Percentiles rank a stretch among this genome's conserved stretches.
phyloP scores from a whole-genome alignment of 371 early-diverging fungal species.

The Aphelidium insulamus region DNA sequence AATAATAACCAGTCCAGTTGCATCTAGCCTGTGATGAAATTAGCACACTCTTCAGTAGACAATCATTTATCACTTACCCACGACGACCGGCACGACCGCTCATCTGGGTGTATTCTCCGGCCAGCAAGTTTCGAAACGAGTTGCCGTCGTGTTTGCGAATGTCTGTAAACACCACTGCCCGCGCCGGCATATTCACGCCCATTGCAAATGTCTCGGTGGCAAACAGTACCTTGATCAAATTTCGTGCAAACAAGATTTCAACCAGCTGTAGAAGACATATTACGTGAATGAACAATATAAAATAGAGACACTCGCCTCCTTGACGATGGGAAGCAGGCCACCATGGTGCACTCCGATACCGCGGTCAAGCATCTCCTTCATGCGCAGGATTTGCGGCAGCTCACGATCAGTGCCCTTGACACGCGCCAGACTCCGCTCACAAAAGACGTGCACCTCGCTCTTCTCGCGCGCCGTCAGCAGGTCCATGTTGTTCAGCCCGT shows the following conservation, averaged over 20 bases:
- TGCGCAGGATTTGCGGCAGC: conserved; percentile 76
- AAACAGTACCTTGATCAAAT: conserved; percentile 77
- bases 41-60: too few species aligned
- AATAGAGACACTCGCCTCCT: conserved; percentile 37
- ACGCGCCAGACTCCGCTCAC: conserved; percentile 49
- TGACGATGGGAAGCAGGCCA: conserved; percentile 92
- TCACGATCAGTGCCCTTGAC: conserved; percentile 56
- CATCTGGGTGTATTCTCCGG: conserved; percentile 99
- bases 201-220: conserved; percentile 94
- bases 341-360: conserved; percentile 97
- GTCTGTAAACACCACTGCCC: conserved; percentile 81
- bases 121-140: conserved; percentile 56
- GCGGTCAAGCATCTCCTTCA: conserved; percentile 58
- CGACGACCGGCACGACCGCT: conserved; percentile 96
- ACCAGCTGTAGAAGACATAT: conserved; percentile 36
- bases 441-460: conserved; percentile 65
- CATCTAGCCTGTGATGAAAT: too few species aligned
- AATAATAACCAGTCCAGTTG: conserved; percentile 83
- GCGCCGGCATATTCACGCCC: conserved; percentile 98
- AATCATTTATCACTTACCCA: too few species aligned
- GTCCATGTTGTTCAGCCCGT: conserved; percentile 45
- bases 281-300: not conserved
- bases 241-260: conserved; percentile 86
- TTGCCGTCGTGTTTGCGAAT: conserved; percentile 84
- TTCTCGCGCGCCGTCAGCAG: conserved; percentile 54